A percentile compares a stretch with the other conserved stretches of the same genome.
Evolutionary conservation across 2,329 filamentous ascomycete species (phyloP).

Genomic region (Fonsecaea erecta): DNA sequence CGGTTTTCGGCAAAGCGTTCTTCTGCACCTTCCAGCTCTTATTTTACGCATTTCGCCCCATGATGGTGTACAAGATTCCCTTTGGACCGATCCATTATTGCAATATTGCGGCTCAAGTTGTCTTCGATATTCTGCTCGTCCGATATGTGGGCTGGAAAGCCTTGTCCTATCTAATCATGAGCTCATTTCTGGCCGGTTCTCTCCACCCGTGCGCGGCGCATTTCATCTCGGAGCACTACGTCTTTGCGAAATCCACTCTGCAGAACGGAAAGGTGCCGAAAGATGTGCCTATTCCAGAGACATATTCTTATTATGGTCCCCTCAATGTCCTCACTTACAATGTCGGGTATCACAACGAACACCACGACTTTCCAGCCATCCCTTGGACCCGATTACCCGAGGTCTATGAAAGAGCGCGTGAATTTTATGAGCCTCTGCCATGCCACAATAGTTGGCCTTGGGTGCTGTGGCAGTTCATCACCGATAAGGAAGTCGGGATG

Average conservation of each 20-base stretch:
- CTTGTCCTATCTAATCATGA: slow-evolving; percentile 81
- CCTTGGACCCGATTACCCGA: slow-evolving; percentile 86
- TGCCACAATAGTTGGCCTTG: slow-evolving; percentile 87
- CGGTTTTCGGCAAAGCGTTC: slow-evolving; percentile 91
- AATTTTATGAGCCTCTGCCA: slow-evolving; percentile 90
- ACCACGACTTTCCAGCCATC: slow-evolving; percentile 96
- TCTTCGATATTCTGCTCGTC: slow-evolving; percentile 75
- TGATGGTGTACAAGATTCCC: slow-evolving; percentile 88
- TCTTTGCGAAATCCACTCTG: slow-evolving; percentile 60
- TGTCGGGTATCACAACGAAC: slow-evolving; percentile 96
- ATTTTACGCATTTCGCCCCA: slow-evolving; percentile 95
- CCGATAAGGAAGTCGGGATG: slow-evolving; percentile 85
- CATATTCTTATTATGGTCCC: slow-evolving; percentile 93
- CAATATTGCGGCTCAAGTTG: slow-evolving; percentile 77
- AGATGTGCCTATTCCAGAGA: slow-evolving; percentile 74
- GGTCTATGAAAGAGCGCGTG: slow-evolving; percentile 77
- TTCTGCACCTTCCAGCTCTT: slow-evolving; percentile 99
- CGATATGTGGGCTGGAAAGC: slow-evolving; percentile 65
- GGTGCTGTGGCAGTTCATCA: slow-evolving; percentile 94
- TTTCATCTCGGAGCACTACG: slow-evolving; percentile 98
- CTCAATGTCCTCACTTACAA: slow-evolving; percentile 96
- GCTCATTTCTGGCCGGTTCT: slow-evolving; percentile 89
- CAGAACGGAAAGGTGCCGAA: slow-evolving; percentile 42
- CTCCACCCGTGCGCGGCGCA: slow-evolving; percentile 94
- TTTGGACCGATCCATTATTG: slow-evolving; percentile 82